Percentiles rank a stretch among this genome's conserved stretches.
phyloP scores from a whole-genome alignment of 2,329 filamentous ascomycete species.

The Cercospora beticola region DNA sequence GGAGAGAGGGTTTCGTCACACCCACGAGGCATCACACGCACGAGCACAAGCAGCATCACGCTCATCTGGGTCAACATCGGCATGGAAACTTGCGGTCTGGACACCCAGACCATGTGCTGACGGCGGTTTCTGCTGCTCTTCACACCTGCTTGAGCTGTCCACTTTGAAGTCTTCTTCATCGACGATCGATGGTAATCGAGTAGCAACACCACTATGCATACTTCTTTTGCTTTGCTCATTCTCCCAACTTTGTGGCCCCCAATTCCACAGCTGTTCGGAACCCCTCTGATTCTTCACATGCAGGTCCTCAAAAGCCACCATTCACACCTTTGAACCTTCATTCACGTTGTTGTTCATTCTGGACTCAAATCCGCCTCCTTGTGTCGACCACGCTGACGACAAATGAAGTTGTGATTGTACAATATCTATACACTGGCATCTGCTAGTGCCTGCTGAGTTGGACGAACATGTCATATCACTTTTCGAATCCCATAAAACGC shows the following conservation, averaged over 20 bases:
- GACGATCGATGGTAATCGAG: not conserved
- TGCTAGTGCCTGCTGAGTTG: not conserved
- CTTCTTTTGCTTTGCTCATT: not conserved
- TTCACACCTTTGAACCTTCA: not conserved
- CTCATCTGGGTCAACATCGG: slow-evolving; percentile 3
- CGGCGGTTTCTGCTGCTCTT: not conserved
- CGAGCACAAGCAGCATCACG: not conserved
- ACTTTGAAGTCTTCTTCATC: not conserved
- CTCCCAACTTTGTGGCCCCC: not conserved
- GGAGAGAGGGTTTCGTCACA: not conserved
- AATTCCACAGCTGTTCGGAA: not conserved
- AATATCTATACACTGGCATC: slow-evolving; percentile 7
- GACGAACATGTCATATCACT: not conserved
- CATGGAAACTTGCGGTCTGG: not conserved
- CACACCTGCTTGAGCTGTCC: not conserved
- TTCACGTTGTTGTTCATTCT: not conserved
- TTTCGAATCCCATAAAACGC: not conserved
- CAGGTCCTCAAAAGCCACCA: not conserved
- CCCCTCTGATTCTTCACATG: not conserved
- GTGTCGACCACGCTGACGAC: not conserved
- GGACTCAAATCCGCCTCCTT: not conserved
- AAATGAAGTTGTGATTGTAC: slow-evolving; percentile 13
- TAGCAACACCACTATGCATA: not conserved
- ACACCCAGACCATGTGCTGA: not conserved
- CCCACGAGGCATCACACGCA: slow-evolving; percentile 4